Evolutionary conservation across 495 filamentous ascomycete genomes (phyloP).

Genomic region (Thozetella sp.): DNA sequence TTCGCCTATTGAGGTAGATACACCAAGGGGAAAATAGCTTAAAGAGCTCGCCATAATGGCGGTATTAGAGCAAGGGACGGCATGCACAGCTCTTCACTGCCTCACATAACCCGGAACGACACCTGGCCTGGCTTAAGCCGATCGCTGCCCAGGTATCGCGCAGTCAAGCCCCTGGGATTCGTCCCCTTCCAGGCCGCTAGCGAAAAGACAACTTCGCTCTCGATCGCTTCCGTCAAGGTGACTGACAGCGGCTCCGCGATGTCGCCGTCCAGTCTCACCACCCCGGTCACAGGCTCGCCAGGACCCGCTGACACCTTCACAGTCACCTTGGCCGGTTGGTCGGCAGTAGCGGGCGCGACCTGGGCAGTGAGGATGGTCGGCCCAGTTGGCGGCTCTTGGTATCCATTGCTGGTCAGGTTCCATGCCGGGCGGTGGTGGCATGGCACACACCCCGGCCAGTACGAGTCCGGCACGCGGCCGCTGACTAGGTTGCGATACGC

Average conservation of each 20-base stretch:
- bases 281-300: constrained; percentile 5
- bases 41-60: too few relatives aligned
- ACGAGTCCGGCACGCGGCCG: constrained; percentile 16
- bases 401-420: constrained; percentile 12
- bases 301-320: constrained; percentile 8
- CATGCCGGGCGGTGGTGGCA: constrained; percentile 13
- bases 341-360: not conserved
- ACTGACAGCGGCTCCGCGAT: not conserved
- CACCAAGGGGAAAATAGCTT: too few relatives aligned
- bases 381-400: constrained; percentile 17
- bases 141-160: not conserved
- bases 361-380: constrained; percentile 11
- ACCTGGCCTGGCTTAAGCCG: not conserved
- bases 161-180: not conserved
- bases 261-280: constrained; percentile 1
- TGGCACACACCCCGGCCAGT: constrained; percentile 21
- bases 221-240: not conserved
- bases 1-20: too few relatives aligned
- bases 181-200: not conserved
- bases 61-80: too few relatives aligned
- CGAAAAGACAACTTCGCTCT: not conserved
- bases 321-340: not conserved
- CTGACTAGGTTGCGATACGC: constrained; percentile 15
- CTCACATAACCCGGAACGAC: not conserved
- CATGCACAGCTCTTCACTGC: not conserved